Evolutionary conservation across 768 basidiomycete species (phyloP).

Genomic region (Mrakia hoshinonis): DNA sequence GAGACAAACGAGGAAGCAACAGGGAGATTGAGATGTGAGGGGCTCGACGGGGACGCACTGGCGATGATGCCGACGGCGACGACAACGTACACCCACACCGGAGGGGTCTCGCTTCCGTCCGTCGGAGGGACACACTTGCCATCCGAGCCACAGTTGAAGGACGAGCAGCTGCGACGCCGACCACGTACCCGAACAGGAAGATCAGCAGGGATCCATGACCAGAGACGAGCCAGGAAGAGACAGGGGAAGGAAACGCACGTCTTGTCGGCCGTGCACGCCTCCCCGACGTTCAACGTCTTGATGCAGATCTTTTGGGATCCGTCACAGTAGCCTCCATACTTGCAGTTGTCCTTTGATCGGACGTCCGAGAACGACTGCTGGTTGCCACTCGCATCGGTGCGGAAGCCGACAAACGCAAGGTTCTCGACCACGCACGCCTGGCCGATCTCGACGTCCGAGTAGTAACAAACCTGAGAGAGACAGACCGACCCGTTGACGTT

Average conservation of each 20-base stretch:
- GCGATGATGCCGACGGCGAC: constrained; percentile 64
- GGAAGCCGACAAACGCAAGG: constrained; percentile 65
- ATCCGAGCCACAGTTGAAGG: constrained; percentile 60
- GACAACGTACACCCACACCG: constrained; percentile 60
- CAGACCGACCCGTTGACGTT: constrained; percentile 79
- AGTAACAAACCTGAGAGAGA: constrained; percentile 61
- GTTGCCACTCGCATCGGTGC: constrained; percentile 40
- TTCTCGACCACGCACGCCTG: constrained; percentile 64
- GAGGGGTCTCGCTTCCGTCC: constrained; percentile 55
- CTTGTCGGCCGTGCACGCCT: constrained; percentile 51
- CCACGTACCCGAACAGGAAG: not conserved
- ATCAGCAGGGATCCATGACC: not conserved
- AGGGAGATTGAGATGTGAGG: not conserved
- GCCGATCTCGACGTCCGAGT: constrained; percentile 65
- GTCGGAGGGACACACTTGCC: constrained; percentile 58
- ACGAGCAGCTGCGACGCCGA: constrained; percentile 51
- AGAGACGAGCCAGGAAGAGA: not conserved
- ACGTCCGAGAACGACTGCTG: constrained; percentile 59
- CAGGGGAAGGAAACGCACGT: constrained; percentile 42
- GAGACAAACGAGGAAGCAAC: not conserved
- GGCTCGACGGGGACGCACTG: constrained; percentile 48
- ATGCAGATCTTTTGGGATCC: constrained; percentile 52
- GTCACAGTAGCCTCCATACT: constrained; percentile 67
- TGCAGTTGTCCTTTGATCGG: constrained; percentile 63
- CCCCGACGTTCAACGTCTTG: constrained; percentile 52